Evolutionary conservation across 331 rosid species (phyloP).

Genomic region (Spiraea crenata): DNA sequence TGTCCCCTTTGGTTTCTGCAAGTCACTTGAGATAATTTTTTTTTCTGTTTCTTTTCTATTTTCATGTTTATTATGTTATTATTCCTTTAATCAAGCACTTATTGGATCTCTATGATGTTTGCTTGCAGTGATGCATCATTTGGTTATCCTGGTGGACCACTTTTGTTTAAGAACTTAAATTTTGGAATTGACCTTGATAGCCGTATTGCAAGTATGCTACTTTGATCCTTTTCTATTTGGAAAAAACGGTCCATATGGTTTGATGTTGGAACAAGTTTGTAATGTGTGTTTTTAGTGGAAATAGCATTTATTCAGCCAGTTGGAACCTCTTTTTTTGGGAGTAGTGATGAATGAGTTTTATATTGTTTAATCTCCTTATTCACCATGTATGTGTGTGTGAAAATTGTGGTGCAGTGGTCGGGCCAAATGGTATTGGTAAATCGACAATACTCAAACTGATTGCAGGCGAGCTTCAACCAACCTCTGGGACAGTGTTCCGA

Average conservation of each 20-base stretch:
- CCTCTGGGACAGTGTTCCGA: constrained; percentile 92
- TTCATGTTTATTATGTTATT: not conserved
- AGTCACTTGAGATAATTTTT: not conserved
- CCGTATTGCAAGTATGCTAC: constrained; percentile 74
- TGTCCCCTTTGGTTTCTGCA: not conserved
- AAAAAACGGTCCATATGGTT: not conserved
- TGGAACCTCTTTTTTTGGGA: not conserved
- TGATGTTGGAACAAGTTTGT: too few species aligned
- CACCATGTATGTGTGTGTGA: constrained; percentile 19
- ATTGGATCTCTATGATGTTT: constrained; percentile 18
- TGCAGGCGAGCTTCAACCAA: constrained; percentile 97
- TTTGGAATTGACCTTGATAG: constrained; percentile 99
- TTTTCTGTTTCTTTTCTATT: not conserved
- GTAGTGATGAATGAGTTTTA: not conserved
- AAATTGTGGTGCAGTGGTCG: constrained; percentile 82
- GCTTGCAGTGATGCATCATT: constrained; percentile 93
- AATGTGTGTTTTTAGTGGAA: not conserved
- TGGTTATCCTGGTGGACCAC: constrained; percentile 96
- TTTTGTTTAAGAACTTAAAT: constrained; percentile 85
- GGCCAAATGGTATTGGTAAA: constrained; percentile 98
- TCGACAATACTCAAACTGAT: constrained; percentile 94
- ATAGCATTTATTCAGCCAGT: not conserved
- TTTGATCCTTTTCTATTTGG: not conserved
- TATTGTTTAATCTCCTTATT: constrained; percentile 18
- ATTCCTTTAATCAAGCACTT: not conserved